These are phyloP conservation scores for Chlorella sorokiniana DNA, from an alignment of 139 green algal species.

Conservation along the genomic window DNA sequence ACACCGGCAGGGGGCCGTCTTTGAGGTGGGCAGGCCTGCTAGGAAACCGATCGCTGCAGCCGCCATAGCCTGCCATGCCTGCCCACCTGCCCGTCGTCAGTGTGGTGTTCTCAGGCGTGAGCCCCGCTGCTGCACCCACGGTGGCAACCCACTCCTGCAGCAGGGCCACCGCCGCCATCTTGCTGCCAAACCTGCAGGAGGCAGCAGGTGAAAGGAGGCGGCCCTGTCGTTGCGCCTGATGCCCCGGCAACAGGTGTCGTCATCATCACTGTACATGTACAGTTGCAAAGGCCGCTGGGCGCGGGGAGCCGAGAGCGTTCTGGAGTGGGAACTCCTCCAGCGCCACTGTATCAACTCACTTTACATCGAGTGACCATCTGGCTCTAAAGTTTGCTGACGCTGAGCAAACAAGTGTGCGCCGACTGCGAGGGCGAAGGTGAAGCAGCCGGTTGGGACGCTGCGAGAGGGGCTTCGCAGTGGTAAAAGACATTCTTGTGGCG, in stretches of 20 bases:
- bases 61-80: constrained; percentile 58
- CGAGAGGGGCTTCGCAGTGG: background rate
- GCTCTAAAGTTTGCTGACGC: constrained; percentile 10
- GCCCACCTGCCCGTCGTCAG: constrained; percentile 60
- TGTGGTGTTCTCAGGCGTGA: constrained; percentile 55
- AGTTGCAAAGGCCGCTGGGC: background rate
- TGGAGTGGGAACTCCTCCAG: background rate
- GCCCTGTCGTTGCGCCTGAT: background rate
- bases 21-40: background rate
- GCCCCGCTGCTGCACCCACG: constrained; percentile 63
- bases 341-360: too few species aligned
- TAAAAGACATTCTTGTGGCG: too few species aligned
- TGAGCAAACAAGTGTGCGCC: too few species aligned
- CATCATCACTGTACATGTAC: too few species aligned
- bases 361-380: constrained; percentile 25
- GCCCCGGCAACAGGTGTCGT: too few species aligned
- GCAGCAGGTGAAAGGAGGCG: background rate
- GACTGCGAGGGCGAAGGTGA: too few species aligned
- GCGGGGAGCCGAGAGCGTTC: background rate
- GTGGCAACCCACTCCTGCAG: constrained; percentile 76
- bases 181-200: constrained; percentile 70
- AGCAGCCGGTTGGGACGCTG: background rate
- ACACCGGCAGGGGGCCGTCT: background rate
- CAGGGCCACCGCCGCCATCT: constrained; percentile 65
- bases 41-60: background rate